Evolutionary conservation across 83 land plant species (phyloP), one percentile per base, ranked within the genome.

Genomic region (Larix sibirica): DNA sequence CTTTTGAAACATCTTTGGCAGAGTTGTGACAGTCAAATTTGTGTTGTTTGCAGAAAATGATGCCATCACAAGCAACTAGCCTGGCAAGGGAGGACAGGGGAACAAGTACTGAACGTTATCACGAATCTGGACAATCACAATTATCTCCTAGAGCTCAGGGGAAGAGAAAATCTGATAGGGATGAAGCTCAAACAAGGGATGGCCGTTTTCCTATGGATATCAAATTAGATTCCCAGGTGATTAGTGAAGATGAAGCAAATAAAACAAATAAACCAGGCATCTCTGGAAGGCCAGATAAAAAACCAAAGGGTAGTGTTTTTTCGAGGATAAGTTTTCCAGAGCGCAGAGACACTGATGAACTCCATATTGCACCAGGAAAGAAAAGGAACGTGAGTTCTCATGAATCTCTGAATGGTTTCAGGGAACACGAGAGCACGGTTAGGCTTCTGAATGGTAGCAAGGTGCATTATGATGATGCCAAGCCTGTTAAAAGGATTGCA

Each of bases 241-340:
- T 6, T 77, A 2, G 38, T 17, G 62, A 54, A 26, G 80, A n/a
- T 56, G 80, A 54, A 54, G 13, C 24, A 36, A 73, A 42, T 36
- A 73, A 73, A 73, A 28, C 62, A 26, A 56, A 10, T 18, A 77
- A 77, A 77, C 4, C 58, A 44, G 17, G 80, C 62, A 42, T 58
- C 23, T 47, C 80, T 28, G 80, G 62, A 56, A 36, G 44, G 75
- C 44, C 24, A 0, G 84, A 82, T 56, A 60, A 69, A 40, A 92
- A 91, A 77, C 87, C 76, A 16, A 93, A 93, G 81, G 82, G 50
- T 2, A 93, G 95, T 79, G 95, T 93, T 10, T 93, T 93, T 85
- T 89, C 93, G 1, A 91, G 95, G 83, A 93, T 93, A 54, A 91
- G 95, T 81, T 93, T 91, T 80, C 95, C 95, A 16, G 95, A 78